Evolutionary conservation across 768 basidiomycete genomes (phyloP), one percentile per base, ranked within the genome.

Genomic region (Hydnum rufescens): DNA sequence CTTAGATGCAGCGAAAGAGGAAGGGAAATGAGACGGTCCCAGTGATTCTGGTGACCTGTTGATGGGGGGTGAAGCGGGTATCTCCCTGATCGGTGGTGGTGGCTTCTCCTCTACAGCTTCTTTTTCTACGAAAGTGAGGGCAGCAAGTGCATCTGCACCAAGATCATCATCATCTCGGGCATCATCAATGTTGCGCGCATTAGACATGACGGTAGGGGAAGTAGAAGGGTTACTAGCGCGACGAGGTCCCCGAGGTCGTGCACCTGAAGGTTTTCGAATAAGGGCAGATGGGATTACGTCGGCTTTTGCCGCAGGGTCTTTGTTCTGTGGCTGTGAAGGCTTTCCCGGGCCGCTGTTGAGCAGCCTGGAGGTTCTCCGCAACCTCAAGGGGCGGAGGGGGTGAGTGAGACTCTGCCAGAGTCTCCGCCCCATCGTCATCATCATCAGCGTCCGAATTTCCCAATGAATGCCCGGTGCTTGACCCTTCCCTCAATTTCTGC

Each of bases 1-100:
- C 60, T 75, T 82, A 18, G 82, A 85, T 1, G 80, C 80, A 0
- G 88, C 84, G 62, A 96, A 96, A 3, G 92, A 89, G 0, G 89
- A 92, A 51, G 77, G 78, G 66, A 74, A 82, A 56, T 34, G 61
- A 55, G 64, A 64, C 42, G 68, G 62, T 32, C 65, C 43, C 28
- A 63, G 54, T 18, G 60, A 46, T 23, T 52, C 52, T 47, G 44
- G 53, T 31, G 54, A 31, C 8, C 59, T 52, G 23, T 6, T 50
- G 46, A 57, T 59, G 30, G 49, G 53, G 49, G 55, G 50, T 3
- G 62, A 52, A 23, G 8, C 8, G 34, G 34, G 34, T 39, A 19
- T 39, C 19, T 8, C 34, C 19, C 34, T 8, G 19, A 19, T 39
- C 34, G 19, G 8, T 8, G 34, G 34, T 8, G 34, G 34, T 26